phyloP scores from a whole-genome alignment of 257 asterid species.

The Knoxia roxburghii region DNA sequence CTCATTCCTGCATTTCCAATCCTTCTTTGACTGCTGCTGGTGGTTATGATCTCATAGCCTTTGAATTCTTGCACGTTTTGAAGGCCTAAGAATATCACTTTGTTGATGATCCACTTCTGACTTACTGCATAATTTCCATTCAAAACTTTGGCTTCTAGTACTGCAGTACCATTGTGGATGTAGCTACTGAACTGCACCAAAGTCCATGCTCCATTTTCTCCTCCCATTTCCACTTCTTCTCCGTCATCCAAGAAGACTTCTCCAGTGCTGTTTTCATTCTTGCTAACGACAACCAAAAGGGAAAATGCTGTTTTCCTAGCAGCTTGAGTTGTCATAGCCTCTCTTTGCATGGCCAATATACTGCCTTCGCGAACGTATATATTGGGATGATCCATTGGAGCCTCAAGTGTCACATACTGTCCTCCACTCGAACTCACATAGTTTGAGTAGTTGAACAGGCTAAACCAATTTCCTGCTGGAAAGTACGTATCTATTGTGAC shows the following conservation, averaged over 20 bases:
- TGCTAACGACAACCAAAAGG: constrained; percentile 35
- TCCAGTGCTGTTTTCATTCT: constrained; percentile 29
- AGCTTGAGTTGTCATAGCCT: constrained; percentile 38
- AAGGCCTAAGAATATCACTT: constrained; percentile 34
- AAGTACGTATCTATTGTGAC: constrained; percentile 33
- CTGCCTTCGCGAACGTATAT: constrained; percentile 37
- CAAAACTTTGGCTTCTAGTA: constrained; percentile 25
- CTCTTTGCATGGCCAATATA: constrained; percentile 40
- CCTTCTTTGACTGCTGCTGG: constrained; percentile 13
- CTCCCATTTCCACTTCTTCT: constrained; percentile 34
- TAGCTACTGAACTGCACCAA: constrained; percentile 26
- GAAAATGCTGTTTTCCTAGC: constrained; percentile 33
- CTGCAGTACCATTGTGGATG: constrained; percentile 12
- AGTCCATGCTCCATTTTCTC: constrained; percentile 28
- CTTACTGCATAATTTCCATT: constrained; percentile 29
- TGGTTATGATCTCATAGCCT: constrained; percentile 16
- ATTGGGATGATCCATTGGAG: constrained; percentile 33
- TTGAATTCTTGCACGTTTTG: constrained; percentile 12
- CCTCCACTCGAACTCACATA: constrained; percentile 21
- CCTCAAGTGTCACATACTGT: constrained; percentile 25
- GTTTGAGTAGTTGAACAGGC: constrained; percentile 34
- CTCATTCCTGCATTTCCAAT: constrained; percentile 8
- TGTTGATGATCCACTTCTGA: constrained; percentile 28
- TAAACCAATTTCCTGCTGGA: constrained; percentile 44
- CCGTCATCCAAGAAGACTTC: constrained; percentile 41